Base-by-base conservation (phyloP, 768 basidiomycete species). In the Collybia sp. region DNA sequence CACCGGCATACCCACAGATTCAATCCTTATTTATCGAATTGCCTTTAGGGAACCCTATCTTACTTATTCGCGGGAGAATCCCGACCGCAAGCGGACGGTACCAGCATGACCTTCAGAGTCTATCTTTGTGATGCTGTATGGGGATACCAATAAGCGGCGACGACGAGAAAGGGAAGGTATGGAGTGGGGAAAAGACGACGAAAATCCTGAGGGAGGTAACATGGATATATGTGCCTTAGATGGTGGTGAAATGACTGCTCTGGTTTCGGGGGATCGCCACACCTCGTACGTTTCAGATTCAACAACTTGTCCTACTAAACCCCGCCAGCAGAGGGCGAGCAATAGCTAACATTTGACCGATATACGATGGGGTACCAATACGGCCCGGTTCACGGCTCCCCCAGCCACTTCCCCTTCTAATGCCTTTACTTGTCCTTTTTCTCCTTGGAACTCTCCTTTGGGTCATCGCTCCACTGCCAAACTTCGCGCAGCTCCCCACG, bases 381-480 rank as follows among this genome's bases (percentile, higher is more conserved):
- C 25, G 25, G 25, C 25, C 25, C 25, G 25, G 25, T 25, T 25
- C 8, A 38, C 19, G 3, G 35, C 35, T 36, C 35, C 37, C 3
- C 37, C 15, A 8, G 37, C 5, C 30, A 43, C 19, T 25, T 17
- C 16, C 9, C 12, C 38, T 17, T 36, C 33, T 20, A 10, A 19
- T 45, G 36, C 18, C 17, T 35, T 45, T 16, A n/a, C 15, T 25
- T 25, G 25, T 25, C 25, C 8, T 25, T 25, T 25, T 25, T 25
- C 25, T 25, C 25, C 25, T 4, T 8, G 25, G 25, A 8, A 8
- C 3, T 25, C 25, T 25, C 25, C 25, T 25, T 3, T 16, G 70
- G 65, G 12, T 69, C 73, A 63, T 92, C 89, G 43, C 67, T 73
- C 87, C 87, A 93, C 12, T 52, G 62, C 85, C 87, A 92, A 16